A percentile compares a stretch with the other conserved stretches of the same genome.
Evolutionary conservation across 2,329 filamentous ascomycete genomes (phyloP).

Genomic region (Teratosphaeria gauchensis): DNA sequence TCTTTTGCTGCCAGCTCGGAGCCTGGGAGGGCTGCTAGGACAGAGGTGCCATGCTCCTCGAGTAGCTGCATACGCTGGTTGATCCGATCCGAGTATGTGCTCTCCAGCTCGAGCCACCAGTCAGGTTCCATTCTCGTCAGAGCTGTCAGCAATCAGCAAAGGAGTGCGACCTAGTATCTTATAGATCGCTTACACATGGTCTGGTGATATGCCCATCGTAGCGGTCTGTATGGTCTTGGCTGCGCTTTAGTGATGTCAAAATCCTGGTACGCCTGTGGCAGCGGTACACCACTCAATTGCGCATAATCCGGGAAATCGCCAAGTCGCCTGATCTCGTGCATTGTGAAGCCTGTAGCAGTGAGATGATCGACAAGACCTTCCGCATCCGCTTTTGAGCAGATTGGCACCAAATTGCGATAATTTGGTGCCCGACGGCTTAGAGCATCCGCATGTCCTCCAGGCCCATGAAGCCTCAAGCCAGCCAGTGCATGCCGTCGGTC

Average conservation of each 20-base stretch:
- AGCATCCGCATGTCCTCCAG: constrained; percentile 19
- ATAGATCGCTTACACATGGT: constrained; percentile 64
- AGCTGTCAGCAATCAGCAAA: constrained; percentile 40
- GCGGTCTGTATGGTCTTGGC: constrained; percentile 68
- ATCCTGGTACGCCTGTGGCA: constrained; percentile 52
- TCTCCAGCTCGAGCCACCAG: constrained; percentile 85
- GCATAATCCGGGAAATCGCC: constrained; percentile 76
- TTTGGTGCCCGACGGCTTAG: constrained; percentile 15
- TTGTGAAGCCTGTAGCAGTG: constrained; percentile 60
- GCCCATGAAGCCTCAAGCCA: constrained; percentile 21
- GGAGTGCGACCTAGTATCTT: neutral
- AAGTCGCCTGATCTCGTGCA: constrained; percentile 57
- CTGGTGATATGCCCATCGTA: constrained; percentile 78
- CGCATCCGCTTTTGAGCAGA: constrained; percentile 12
- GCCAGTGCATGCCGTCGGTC: constrained; percentile 39
- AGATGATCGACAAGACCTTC: constrained; percentile 6
- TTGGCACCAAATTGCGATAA: constrained; percentile 14
- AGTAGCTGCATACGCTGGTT: constrained; percentile 58
- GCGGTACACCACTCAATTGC: constrained; percentile 60
- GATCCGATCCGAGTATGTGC: constrained; percentile 58
- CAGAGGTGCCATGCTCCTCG: constrained; percentile 49
- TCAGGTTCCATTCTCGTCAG: constrained; percentile 68
- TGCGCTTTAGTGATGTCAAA: constrained; percentile 61
- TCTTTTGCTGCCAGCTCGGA: constrained; percentile 74
- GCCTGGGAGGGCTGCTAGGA: constrained; percentile 62